These are phyloP conservation scores for Ophiostoma sp. DNA, from an alignment of 2,329 filamentous ascomycete species.

Conservation along the genomic window DNA sequence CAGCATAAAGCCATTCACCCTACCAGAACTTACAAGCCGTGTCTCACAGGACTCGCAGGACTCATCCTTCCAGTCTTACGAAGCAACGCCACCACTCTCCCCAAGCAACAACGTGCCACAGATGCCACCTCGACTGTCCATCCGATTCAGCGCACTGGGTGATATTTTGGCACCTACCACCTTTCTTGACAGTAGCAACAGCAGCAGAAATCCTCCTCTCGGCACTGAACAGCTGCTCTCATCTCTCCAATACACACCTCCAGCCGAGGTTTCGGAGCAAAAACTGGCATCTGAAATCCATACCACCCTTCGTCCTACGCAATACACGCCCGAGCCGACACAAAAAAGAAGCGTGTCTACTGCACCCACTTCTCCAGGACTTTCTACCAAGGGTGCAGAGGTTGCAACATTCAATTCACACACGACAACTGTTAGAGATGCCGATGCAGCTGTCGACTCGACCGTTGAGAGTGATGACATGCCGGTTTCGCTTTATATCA, in stretches of 20 bases:
- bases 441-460: background rate
- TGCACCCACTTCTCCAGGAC: background rate
- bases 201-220: slow-evolving; percentile 22
- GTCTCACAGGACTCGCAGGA: slow-evolving; percentile 22
- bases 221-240: slow-evolving; percentile 29
- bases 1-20: slow-evolving; percentile 30
- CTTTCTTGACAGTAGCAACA: slow-evolving; percentile 25
- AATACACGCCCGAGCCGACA: slow-evolving; percentile 9
- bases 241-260: slow-evolving; percentile 31
- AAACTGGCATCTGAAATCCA: background rate
- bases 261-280: slow-evolving; percentile 19
- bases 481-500: slow-evolving; percentile 14
- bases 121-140: slow-evolving; percentile 29
- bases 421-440: slow-evolving; percentile 15
- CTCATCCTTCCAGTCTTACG: slow-evolving; percentile 20
- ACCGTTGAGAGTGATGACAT: slow-evolving; percentile 8
- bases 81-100: slow-evolving; percentile 25
- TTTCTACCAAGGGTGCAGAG: background rate
- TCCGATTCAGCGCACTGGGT: slow-evolving; percentile 28
- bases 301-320: background rate
- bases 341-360: background rate
- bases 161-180: slow-evolving; percentile 22
- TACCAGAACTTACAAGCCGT: slow-evolving; percentile 19
- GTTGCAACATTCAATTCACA: slow-evolving; percentile 16
- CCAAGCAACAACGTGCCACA: slow-evolving; percentile 24